Evolutionary conservation across 305 asterid genomes (phyloP), one percentile per base, ranked within the genome.

Genomic region (Rubia balearica): DNA sequence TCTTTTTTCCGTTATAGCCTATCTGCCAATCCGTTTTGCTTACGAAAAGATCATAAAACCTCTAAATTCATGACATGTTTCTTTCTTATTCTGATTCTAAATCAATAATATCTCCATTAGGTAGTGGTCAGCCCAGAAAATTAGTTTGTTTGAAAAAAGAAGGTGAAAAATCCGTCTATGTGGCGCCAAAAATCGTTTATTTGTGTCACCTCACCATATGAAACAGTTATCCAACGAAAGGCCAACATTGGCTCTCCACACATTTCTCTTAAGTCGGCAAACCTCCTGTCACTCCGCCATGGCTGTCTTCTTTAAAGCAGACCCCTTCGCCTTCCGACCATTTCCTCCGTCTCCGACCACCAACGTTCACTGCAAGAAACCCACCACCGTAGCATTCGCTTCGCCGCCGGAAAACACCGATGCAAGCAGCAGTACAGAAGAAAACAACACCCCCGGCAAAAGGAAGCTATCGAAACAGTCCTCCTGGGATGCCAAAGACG

Each of bases 401-500:
- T 85, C 87, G 38, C 41, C 72, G 63, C 59, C 45, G 33, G 72
- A 24, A 38, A 12, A 16, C 41, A 22, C 65, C 46, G 43, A 73
- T 36, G 45, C 63, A 48, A 78, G 57, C 57, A 51, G 22, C 57
- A 7, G 68, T 72, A 74, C 75, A 51, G 89, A 74, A 9, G 80
- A 71, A 43, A 79, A 70, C 65, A 83, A 76, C 21, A 76, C 79
- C 5, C 40, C 82, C 13, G 76, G 66, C 67, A 75, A 48, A 72
- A 62, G 74, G 61, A 90, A 73, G 61, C 73, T 90, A 0, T 92
- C 98, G n/a, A 68, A 88, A 38, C 98, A 88, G 77, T 92, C 98
- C 16, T 92, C 98, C 3, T 92, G 98, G 98, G 97, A 92, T 73
- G 68, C 97, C 0, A 82, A 84, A 75, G 96, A 92, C 64, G 83